These are phyloP conservation scores for Arachnomyces sp. DNA, from an alignment of 2,329 filamentous ascomycete genomes.

Conservation along the genomic window DNA sequence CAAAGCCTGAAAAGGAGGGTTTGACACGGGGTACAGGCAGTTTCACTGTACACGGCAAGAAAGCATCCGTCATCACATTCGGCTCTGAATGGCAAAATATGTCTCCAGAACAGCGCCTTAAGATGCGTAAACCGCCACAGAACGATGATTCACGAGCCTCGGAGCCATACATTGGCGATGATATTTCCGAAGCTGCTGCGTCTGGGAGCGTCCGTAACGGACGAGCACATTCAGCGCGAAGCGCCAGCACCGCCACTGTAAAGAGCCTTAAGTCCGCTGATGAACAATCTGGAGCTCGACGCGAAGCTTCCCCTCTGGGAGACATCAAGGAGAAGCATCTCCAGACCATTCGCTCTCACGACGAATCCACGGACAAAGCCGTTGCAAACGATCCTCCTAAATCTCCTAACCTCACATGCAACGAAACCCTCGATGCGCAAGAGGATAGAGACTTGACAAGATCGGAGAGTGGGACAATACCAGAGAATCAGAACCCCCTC, in stretches of 20 bases:
- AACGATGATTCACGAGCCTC: constrained; percentile 30
- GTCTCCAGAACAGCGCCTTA: constrained; percentile 62
- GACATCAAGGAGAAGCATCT: neutral
- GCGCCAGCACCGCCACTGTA: constrained; percentile 58
- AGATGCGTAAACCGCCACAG: constrained; percentile 47
- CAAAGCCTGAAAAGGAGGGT: constrained; percentile 50
- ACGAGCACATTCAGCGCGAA: constrained; percentile 55
- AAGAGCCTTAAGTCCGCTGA: constrained; percentile 36
- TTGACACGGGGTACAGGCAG: constrained; percentile 73
- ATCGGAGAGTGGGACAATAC: no score
- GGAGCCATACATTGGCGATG: constrained; percentile 22
- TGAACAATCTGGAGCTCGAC: constrained; percentile 21
- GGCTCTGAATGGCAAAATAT: constrained; percentile 80
- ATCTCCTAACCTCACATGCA: constrained; percentile 2
- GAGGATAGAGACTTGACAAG: constrained; percentile 7
- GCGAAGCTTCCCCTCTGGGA: constrained; percentile 11
- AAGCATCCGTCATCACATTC: constrained; percentile 94
- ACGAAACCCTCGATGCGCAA: constrained; percentile 1
- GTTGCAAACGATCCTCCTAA: neutral
- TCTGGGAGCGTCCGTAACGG: constrained; percentile 29
- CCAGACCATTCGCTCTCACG: neutral
- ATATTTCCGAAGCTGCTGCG: constrained; percentile 20
- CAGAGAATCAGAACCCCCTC: constrained; percentile 5
- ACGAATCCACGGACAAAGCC: neutral
- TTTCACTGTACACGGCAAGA: constrained; percentile 96